Base-by-base conservation (phyloP, 768 basidiomycete species). In the Naganishia friedmannii region DNA sequence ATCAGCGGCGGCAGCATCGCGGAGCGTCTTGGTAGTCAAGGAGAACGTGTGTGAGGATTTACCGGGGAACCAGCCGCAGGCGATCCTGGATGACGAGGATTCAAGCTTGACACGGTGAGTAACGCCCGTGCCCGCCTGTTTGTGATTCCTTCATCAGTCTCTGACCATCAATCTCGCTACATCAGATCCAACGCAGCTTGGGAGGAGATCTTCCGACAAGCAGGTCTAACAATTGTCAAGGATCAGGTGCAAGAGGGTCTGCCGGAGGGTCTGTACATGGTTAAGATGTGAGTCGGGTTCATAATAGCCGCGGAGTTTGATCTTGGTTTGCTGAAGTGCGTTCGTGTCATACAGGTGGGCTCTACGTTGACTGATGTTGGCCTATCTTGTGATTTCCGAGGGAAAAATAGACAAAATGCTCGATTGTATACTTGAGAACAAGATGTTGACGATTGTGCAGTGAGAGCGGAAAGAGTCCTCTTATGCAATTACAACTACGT, bases 71-170 rank as follows among this genome's bases (percentile, higher is more conserved):
- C 87, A 0, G 81, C 82, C 48, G 34, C 31, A 53, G 28, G 83
- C 85, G 13, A 78, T 88, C 9, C 92, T 92, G 75, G 94, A 97
- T 76, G 87, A 89, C 68, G 83, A 89, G 68, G 95, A 99, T 80
- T 93, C 91, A 21, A 93, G 90, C 77, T 82, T 95, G 76, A 97
- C 91, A 10, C 87, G 95, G 94, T 91, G 63, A 66, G 82, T 70
- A 32, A 7, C 48, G 19, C 17, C 45, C 6, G 3, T 51, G 3
- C 21, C 48, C n/a, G 34, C 12, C 23, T 56, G 5, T 29, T 39
- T 45, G 46, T 65, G n/a, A 13, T 55, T 29, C 29, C 45, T 37
- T 53, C 8, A 31, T 42, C 67, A 60, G 66, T 10, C 51, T 45
- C 66, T 73, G 54, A 72, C 69, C 46, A 67, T 65, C 23, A 51